Conservation (phyloP, 768 basidiomycete species). For the Tricholoma furcatifolium region DNA sequence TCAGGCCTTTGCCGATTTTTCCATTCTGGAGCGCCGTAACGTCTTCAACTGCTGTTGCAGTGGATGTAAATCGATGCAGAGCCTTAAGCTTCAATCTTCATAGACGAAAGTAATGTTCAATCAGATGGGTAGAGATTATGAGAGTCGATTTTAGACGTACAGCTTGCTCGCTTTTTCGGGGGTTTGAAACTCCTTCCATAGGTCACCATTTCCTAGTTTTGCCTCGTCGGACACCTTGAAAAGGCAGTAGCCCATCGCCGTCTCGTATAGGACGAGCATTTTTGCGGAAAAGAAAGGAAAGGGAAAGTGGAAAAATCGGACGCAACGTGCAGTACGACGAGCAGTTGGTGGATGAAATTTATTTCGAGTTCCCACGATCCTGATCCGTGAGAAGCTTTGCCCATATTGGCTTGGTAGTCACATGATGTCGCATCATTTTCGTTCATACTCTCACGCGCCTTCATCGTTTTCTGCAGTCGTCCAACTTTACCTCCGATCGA, state of each 20-base stretch:
- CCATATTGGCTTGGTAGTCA: not conserved
- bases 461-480: no score
- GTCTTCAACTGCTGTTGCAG: conserved; percentile 96
- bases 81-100: conserved; percentile 89
- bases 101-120: conserved; percentile 1
- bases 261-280: conserved; percentile 98
- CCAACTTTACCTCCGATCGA: no score
- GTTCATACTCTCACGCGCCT: no score
- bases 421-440: no score
- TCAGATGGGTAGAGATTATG: conserved; percentile 7
- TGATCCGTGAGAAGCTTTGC: conserved; percentile 26
- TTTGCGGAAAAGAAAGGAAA: conserved; percentile 17
- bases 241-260: conserved; percentile 93
- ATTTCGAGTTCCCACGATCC: conserved; percentile 29
- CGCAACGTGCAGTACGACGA: conserved; percentile 1
- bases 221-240: conserved; percentile 93
- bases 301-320: not conserved
- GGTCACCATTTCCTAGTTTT: conserved; percentile 81
- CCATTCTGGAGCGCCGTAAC: conserved; percentile 90
- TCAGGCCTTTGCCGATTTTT: conserved; percentile 89
- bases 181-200: conserved; percentile 91
- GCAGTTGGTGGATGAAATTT: conserved; percentile 15
- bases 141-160: conserved; percentile 46
- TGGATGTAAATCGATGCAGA: conserved; percentile 94
- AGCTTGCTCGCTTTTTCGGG: conserved; percentile 91